Evolutionary conservation across 345 rosid species (phyloP), one percentile per base, ranked within the genome.

Genomic region (Murraya koenigii): DNA sequence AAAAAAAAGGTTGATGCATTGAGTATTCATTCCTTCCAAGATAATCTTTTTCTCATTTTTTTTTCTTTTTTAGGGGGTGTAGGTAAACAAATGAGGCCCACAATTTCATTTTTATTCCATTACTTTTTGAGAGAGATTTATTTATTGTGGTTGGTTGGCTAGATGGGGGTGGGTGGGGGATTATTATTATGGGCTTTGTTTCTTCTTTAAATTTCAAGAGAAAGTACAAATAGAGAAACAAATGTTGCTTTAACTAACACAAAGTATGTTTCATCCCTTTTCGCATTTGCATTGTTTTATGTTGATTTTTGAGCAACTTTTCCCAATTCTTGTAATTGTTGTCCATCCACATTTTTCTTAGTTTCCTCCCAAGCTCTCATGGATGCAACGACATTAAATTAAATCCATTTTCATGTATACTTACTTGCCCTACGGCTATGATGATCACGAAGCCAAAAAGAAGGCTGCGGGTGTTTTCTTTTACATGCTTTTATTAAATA

Each of bases 71-170:
- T 11, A 44, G 36, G 44, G 70, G 79, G 71, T 64, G 58, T 63
- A 55, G 86, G 75, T 73, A 66, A 64, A 65, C 72, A 65, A 44
- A 59, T 74, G 76, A 77, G 80, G 5, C 77, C 80, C 65, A 39
- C 44, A 36, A 5, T 69, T 14, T 26, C 17, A 5, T 23, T 33
- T 7, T 7, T 14, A 7, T 64, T 2, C 7, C 8, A 41, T 32
- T 65, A 1, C 3, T 10, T 49, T 8, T 7, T 0, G 61, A 25
- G 19, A 25, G 58, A 69, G 61, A 28, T 10, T 14, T 7, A 30
- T 1, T 1, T 30, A 73, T 22, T 74, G n/a, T 39, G 66, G 60
- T 35, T 49, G 56, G 79, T n/a, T 71, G 11, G 71, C 8, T 71
- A 17, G 63, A 2, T 65, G 15, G 30, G 74, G n/a, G n/a, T 32